Evolutionary conservation across 495 filamentous ascomycete species (phyloP).

Genomic region (Aspergillus sparsus): DNA sequence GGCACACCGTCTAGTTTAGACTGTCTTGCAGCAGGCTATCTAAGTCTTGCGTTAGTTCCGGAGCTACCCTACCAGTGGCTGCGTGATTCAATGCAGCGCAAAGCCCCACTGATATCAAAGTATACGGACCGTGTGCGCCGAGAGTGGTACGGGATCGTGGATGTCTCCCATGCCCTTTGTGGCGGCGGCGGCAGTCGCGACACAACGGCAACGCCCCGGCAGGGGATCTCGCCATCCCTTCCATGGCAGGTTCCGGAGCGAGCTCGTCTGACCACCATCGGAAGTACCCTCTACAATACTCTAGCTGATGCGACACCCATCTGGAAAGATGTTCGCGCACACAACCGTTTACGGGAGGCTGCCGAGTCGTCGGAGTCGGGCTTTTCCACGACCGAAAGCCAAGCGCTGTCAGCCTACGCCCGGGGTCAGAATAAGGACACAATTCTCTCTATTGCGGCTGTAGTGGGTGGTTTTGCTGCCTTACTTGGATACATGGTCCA

Average conservation of each 20-base stretch:
- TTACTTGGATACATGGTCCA: constrained; percentile 46
- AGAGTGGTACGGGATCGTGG: constrained; percentile 42
- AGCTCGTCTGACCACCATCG: constrained; percentile 36
- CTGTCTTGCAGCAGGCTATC: constrained; percentile 75
- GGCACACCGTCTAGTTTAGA: constrained; percentile 64
- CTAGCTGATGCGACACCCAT: constrained; percentile 46
- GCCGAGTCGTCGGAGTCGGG: constrained; percentile 33
- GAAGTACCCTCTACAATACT: constrained; percentile 39
- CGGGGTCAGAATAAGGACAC: constrained; percentile 37
- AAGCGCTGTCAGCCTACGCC: constrained; percentile 30
- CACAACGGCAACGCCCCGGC: not conserved
- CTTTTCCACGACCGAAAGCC: constrained; percentile 30
- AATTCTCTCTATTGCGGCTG: constrained; percentile 41
- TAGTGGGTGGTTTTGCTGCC: constrained; percentile 37
- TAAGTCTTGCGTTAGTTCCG: constrained; percentile 70
- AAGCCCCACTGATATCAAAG: constrained; percentile 52
- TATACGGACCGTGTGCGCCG: constrained; percentile 55
- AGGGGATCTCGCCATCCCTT: constrained; percentile 21
- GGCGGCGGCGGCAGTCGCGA: not conserved
- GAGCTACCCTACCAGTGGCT: constrained; percentile 74
- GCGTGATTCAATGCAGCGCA: constrained; percentile 56
- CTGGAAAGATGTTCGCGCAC: constrained; percentile 38
- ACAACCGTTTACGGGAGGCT: constrained; percentile 37
- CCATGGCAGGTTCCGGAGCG: constrained; percentile 43
- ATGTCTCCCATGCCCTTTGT: constrained; percentile 32